phyloP scores from a whole-genome alignment of 2,329 filamentous ascomycete species.

The Aureobasidium sp. region DNA sequence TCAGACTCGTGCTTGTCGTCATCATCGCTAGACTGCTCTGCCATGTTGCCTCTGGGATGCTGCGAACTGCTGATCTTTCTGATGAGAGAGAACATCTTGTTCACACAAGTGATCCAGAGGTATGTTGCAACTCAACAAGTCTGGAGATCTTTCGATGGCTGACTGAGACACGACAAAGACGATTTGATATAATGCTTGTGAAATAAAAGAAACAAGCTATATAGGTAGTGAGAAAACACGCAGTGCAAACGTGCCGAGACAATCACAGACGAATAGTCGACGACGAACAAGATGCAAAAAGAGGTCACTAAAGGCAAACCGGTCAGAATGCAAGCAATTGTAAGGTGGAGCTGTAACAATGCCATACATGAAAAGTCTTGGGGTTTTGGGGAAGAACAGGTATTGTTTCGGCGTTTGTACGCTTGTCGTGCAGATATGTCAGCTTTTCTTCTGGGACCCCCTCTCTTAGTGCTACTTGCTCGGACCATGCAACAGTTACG shows the following conservation, averaged over 20 bases:
- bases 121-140: not conserved
- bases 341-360: not conserved
- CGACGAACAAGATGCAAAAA: not conserved
- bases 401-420: not conserved
- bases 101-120: not conserved
- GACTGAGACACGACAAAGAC: not conserved
- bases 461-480: not conserved
- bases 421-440: conserved; percentile 1
- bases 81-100: not conserved
- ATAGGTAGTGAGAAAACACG: not conserved
- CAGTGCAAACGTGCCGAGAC: not conserved
- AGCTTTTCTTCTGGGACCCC: not conserved
- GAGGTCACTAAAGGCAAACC: not conserved
- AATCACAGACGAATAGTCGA: not conserved
- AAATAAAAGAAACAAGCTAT: not conserved
- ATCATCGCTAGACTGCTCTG: not conserved
- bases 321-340: not conserved
- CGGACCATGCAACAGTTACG: not conserved
- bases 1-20: not conserved
- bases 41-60: not conserved
- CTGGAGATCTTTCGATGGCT: not conserved
- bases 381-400: not conserved
- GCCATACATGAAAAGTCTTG: not conserved
- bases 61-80: not conserved
- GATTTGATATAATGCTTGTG: not conserved